Evolutionary conservation across 495 filamentous ascomycete genomes (phyloP).

Genomic region (Trichoderma asperelloides): DNA sequence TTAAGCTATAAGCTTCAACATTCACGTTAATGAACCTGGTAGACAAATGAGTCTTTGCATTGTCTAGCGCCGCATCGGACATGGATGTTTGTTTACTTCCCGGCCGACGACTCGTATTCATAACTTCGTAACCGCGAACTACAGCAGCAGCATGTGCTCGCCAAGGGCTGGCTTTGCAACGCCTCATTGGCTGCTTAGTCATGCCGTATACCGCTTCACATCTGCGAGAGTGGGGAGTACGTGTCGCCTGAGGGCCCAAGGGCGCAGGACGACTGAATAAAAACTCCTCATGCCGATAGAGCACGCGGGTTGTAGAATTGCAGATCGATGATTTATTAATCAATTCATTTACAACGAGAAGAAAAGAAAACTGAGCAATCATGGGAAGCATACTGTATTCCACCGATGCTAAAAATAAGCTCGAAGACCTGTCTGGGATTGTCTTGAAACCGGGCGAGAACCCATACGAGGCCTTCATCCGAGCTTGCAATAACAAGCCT

Average conservation of each 20-base stretch:
- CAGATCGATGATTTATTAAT: not conserved
- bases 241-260: not conserved
- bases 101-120: not conserved
- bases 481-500: slow-evolving; percentile 47
- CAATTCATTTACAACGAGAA: no score
- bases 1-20: slow-evolving; percentile 3
- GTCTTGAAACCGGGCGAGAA: slow-evolving; percentile 44
- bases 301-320: not conserved
- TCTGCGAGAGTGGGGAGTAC: not conserved
- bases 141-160: not conserved
- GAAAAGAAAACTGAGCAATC: not conserved
- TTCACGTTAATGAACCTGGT: not conserved
- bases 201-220: not conserved
- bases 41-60: not conserved
- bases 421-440: slow-evolving; percentile 49
- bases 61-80: not conserved
- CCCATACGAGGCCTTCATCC: slow-evolving; percentile 69
- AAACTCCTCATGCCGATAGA: not conserved
- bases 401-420: slow-evolving; percentile 41
- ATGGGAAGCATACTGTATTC: slow-evolving; percentile 30
- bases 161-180: not conserved
- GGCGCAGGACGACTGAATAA: not conserved
- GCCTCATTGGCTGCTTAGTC: slow-evolving; percentile 4
- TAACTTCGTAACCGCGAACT: not conserved
- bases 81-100: not conserved